These are phyloP conservation scores for Myriosclerotinia curreyana DNA, from an alignment of 2,329 filamentous ascomycete genomes.

Conservation along the genomic window DNA sequence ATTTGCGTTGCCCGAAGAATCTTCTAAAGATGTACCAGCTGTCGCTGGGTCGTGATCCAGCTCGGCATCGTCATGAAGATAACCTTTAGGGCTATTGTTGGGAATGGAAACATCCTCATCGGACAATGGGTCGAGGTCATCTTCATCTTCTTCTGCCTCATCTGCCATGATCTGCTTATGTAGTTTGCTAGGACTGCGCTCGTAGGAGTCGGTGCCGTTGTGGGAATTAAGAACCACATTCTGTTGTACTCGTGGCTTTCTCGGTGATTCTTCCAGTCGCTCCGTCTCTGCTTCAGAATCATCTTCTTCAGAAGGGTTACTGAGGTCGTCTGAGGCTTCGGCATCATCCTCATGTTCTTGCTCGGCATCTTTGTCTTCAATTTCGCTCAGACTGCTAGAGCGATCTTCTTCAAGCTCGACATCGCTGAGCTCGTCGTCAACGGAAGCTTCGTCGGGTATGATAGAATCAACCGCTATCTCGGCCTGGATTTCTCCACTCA, in stretches of 20 bases:
- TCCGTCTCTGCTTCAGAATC: slow-evolving; percentile 92
- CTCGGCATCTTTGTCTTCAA: slow-evolving; percentile 69
- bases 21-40: slow-evolving; percentile 41
- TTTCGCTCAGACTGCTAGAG: slow-evolving; percentile 90
- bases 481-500: slow-evolving; percentile 37
- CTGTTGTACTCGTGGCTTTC: slow-evolving; percentile 56
- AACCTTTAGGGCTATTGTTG: slow-evolving; percentile 40
- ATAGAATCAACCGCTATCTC: slow-evolving; percentile 32
- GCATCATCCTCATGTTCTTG: slow-evolving; percentile 59
- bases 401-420: slow-evolving; percentile 58
- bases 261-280: slow-evolving; percentile 84
- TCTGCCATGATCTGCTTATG: slow-evolving; percentile 53
- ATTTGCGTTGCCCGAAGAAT: slow-evolving; percentile 34
- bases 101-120: slow-evolving; percentile 40
- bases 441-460: slow-evolving; percentile 31
- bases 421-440: slow-evolving; percentile 37
- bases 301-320: slow-evolving; percentile 51
- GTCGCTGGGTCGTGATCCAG: slow-evolving; percentile 31
- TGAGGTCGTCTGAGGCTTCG: slow-evolving; percentile 38
- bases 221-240: slow-evolving; percentile 59
- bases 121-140: slow-evolving; percentile 40
- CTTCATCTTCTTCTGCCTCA: slow-evolving; percentile 45
- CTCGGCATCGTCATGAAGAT: slow-evolving; percentile 43
- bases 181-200: slow-evolving; percentile 75
- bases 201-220: slow-evolving; percentile 53